Conservation (phyloP, 2,329 filamentous ascomycete species). For the Fusarium sarcochroum region DNA sequence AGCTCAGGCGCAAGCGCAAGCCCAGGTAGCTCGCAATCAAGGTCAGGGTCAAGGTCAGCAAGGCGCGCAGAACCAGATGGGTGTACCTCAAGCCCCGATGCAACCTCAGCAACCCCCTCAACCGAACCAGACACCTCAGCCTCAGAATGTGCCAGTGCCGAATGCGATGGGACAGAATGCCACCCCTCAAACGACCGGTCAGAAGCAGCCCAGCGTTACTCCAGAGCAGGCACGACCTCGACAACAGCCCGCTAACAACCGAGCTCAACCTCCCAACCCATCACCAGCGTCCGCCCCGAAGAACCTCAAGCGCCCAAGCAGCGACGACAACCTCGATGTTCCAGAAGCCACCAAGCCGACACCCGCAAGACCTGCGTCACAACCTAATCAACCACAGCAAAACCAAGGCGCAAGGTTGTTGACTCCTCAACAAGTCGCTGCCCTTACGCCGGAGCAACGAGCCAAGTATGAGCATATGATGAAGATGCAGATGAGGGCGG, state of each 20-base stretch:
- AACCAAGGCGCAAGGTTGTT: constrained; percentile 42
- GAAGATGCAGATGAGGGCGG: constrained; percentile 49
- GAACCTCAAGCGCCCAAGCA: constrained; percentile 65
- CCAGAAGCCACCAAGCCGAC: constrained; percentile 40
- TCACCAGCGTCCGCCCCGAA: constrained; percentile 59
- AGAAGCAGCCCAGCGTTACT: constrained; percentile 50
- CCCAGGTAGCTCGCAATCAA: constrained; percentile 51
- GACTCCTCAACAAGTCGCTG: constrained; percentile 55
- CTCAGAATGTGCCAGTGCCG: constrained; percentile 55
- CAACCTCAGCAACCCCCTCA: constrained; percentile 68
- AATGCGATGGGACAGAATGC: constrained; percentile 61
- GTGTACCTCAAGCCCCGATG: constrained; percentile 65
- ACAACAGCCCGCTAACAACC: constrained; percentile 52
- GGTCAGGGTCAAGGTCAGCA: constrained; percentile 49
- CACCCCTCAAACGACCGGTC: constrained; percentile 48
- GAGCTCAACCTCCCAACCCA: constrained; percentile 54
- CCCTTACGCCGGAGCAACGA: constrained; percentile 61
- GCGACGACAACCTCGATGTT: constrained; percentile 60
- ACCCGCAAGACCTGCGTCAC: constrained; percentile 44
- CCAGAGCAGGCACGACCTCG: constrained; percentile 47
- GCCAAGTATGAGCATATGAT: constrained; percentile 59
- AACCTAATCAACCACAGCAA: constrained; percentile 43
- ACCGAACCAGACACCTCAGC: constrained; percentile 54
- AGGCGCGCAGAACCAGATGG: constrained; percentile 57
- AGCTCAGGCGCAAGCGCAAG: constrained; percentile 56